Evolutionary conservation across 148 eudicot genomes (phyloP).

Genomic region (Diospyros lotus): DNA sequence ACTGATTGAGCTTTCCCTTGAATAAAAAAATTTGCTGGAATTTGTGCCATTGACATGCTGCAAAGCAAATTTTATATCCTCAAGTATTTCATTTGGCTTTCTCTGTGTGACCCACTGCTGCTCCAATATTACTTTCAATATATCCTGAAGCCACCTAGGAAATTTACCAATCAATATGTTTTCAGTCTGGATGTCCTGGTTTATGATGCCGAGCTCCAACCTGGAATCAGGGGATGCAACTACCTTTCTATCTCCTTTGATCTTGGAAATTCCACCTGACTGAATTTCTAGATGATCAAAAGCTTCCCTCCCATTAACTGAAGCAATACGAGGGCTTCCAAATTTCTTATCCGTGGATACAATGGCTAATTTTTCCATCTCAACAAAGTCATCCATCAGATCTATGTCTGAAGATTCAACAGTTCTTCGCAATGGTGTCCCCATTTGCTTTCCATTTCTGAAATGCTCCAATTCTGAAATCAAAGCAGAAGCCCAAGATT

Average conservation of each 20-base stretch:
- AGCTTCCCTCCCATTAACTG: slow-evolving; percentile 15
- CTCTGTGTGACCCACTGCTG: slow-evolving; percentile 8
- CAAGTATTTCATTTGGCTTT: slow-evolving; percentile 19
- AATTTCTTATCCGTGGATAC: slow-evolving; percentile 48
- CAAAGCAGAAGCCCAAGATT: slow-evolving; percentile 62
- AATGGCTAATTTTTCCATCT: slow-evolving; percentile 93
- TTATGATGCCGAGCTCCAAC: slow-evolving; percentile 14
- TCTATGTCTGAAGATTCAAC: slow-evolving; percentile 57
- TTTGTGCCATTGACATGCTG: background rate
- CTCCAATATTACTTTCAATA: slow-evolving; percentile 15
- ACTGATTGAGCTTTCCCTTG: background rate
- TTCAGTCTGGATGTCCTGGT: slow-evolving; percentile 9
- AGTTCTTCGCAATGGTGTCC: slow-evolving; percentile 33
- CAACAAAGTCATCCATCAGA: slow-evolving; percentile 95
- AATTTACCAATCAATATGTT: slow-evolving; percentile 8
- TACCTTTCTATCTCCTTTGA: slow-evolving; percentile 13
- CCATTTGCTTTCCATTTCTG: slow-evolving; percentile 38
- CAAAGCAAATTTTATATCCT: slow-evolving; percentile 36
- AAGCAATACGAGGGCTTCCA: slow-evolving; percentile 25
- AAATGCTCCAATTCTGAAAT: slow-evolving; percentile 56
- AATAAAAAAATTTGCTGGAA: background rate
- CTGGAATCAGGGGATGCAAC: slow-evolving; percentile 17
- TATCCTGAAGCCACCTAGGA: slow-evolving; percentile 18
- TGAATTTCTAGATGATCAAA: slow-evolving; percentile 7
- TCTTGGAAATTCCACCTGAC: background rate